Evolutionary conservation across 805 yeast genomes (phyloP), one percentile per base, ranked within the genome.

Genomic region (Starmera amethionina): DNA sequence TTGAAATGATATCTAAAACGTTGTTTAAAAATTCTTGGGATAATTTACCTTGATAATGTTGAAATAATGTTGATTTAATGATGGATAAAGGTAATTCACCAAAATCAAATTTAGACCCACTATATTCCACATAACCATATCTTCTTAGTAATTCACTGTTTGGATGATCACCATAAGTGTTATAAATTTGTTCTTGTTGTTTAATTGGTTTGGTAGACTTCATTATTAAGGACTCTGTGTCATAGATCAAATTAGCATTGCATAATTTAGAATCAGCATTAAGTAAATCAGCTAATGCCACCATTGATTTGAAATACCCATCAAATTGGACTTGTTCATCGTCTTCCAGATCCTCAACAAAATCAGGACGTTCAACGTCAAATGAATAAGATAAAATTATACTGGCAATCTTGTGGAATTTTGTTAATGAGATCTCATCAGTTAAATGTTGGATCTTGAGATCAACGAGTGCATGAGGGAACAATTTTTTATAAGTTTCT

Each of bases 141-240:
- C 95, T 72, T 52, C 98, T 73, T 41, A 93, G 65, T 29, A 93
- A 70, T 52, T 93, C 97, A n/a, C 90, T 67, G 57, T 89, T 90
- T 31, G 97, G 93, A 47, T 84, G 79, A 35, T 88, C 93, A 1
- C 96, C 94, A 57, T 93, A 90, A 0, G 87, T 82, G 60, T 90
- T 90, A 61, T 74, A 89, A 4, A 90, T 67, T 55, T 93, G 97
- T 29, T 77, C 82, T 4, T 83, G 88, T 30, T 62, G 62, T 5
- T 57, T 40, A 32, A 90, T 89, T 4, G 63, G 59, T 41, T 72
- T 73, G 8, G 74, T 74, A 2, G 95, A 74, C 36, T 72, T 69
- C 94, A 93, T 86, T n/a, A 75, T 76, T 30, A 89, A 62, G 8
- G 57, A 54, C 5, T 65, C 72, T 1, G 59, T 47, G 28, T 65